Evolutionary conservation across 495 filamentous ascomycete species (phyloP).

Genomic region (Penicillium crystallinum): DNA sequence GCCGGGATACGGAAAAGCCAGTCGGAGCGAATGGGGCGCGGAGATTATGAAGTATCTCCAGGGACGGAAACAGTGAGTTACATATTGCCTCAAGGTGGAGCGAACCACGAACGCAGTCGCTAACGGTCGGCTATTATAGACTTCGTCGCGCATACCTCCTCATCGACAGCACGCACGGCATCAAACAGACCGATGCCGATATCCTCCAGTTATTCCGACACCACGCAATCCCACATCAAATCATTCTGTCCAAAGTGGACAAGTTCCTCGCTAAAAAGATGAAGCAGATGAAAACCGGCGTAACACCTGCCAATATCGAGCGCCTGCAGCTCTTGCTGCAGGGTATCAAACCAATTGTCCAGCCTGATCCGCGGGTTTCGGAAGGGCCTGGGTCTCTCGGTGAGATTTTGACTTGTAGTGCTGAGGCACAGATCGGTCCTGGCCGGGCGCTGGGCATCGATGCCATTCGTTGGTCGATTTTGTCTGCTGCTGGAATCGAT

Average conservation of each 20-base stretch:
- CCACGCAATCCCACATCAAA: slow-evolving; percentile 62
- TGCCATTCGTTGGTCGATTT: slow-evolving; percentile 46
- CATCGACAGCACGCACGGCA: slow-evolving; percentile 73
- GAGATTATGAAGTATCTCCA: slow-evolving; percentile 83
- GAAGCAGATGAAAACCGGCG: slow-evolving; percentile 28
- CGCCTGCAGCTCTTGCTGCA: slow-evolving; percentile 28
- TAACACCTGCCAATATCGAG: slow-evolving; percentile 23
- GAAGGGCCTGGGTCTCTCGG: slow-evolving; percentile 45
- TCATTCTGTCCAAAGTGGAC: slow-evolving; percentile 84
- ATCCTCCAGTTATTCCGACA: slow-evolving; percentile 61
- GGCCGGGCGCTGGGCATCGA: slow-evolving; percentile 41
- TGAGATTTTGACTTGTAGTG: slow-evolving; percentile 47
- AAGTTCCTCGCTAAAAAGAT: slow-evolving; percentile 36
- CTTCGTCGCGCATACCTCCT: slow-evolving; percentile 77
- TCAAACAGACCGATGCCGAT: slow-evolving; percentile 66
- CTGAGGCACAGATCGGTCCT: slow-evolving; percentile 25
- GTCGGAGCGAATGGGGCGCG: slow-evolving; percentile 70
- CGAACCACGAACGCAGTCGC: not conserved
- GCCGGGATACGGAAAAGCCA: slow-evolving; percentile 87
- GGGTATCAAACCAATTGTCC: slow-evolving; percentile 22
- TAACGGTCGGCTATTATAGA: slow-evolving; percentile 15
- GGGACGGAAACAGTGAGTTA: slow-evolving; percentile 57
- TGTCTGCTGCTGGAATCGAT: slow-evolving; percentile 47
- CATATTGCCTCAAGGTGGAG: not conserved
- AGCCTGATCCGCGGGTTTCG: slow-evolving; percentile 23